A percentile compares a stretch with the other conserved stretches of the same genome.
These are phyloP conservation scores for Lipomyces oligophaga DNA, from an alignment of 805 yeast genomes.

Conservation along the genomic window DNA sequence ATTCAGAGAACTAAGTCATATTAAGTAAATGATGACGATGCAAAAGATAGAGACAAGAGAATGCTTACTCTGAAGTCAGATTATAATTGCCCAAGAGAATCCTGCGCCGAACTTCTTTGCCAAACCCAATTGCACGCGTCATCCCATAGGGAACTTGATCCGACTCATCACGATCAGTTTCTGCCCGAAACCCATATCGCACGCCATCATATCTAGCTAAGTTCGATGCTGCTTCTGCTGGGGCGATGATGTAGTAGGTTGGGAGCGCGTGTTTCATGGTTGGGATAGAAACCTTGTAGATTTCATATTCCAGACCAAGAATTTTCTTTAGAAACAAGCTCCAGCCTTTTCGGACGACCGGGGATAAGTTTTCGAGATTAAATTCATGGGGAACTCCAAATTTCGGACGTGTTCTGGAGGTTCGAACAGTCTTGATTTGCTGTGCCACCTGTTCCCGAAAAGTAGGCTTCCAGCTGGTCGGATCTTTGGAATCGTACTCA, in stretches of 20 bases:
- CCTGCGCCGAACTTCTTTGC: conserved; percentile 78
- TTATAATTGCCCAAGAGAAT: conserved; percentile 83
- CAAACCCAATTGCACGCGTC: conserved; percentile 67
- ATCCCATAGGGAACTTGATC: conserved; percentile 46
- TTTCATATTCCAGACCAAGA: conserved; percentile 46
- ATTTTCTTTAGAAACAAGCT: conserved; percentile 45
- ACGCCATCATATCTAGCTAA: conserved; percentile 87
- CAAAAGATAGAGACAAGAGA: background rate
- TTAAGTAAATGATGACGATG: conserved; percentile 1
- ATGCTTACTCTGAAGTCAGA: conserved; percentile 55
- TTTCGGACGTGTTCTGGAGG: conserved; percentile 35
- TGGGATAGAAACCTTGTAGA: conserved; percentile 68
- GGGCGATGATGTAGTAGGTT: conserved; percentile 79
- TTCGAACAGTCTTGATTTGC: conserved; percentile 4
- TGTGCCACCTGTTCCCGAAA: conserved; percentile 20
- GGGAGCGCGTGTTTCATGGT: conserved; percentile 63
- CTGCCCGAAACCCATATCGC: conserved; percentile 65
- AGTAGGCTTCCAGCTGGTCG: conserved; percentile 50
- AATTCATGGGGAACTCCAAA: conserved; percentile 78
- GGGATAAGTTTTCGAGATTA: conserved; percentile 51
- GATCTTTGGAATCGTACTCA: conserved; percentile 68
- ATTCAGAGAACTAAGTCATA: conserved; percentile 43
- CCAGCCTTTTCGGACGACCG: conserved; percentile 49
- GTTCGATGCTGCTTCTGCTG: conserved; percentile 93
- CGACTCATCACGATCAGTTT: conserved; percentile 29